Evolutionary conservation across 441 rosid species (phyloP).

Genomic region (Adansonia madagascariensis): DNA sequence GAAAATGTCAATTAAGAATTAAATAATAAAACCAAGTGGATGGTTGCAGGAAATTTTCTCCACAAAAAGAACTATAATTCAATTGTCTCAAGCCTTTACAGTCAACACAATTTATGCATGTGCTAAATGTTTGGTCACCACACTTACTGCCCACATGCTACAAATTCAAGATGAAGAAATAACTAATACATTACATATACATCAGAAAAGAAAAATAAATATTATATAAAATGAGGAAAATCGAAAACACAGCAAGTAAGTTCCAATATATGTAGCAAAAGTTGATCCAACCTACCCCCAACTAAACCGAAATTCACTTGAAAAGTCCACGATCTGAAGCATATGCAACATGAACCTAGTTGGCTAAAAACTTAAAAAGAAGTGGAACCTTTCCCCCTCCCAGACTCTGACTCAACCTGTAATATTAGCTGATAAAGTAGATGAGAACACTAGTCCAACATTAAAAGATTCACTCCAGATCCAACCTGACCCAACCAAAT

Average conservation of each 20-base stretch:
- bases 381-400: background rate
- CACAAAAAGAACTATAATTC: background rate
- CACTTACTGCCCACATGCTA: background rate
- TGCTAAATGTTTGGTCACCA: background rate
- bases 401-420: background rate
- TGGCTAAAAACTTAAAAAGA: background rate
- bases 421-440: background rate
- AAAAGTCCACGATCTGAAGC: background rate
- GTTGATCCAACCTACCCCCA: background rate
- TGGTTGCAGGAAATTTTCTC: background rate
- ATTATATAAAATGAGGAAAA: background rate
- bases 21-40: background rate
- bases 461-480: background rate
- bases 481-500: background rate
- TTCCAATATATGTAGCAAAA: background rate
- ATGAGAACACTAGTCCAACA: background rate
- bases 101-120: background rate
- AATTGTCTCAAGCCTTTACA: background rate
- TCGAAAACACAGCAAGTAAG: background rate
- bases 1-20: background rate
- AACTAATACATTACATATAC: slow-evolving; percentile 1
- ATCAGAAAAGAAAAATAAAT: background rate
- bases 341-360: background rate
- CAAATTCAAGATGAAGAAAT: background rate
- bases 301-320: background rate